Evolutionary conservation across 1,139 yeast genomes (phyloP).

Genomic region (Debaryomyces sp.): DNA sequence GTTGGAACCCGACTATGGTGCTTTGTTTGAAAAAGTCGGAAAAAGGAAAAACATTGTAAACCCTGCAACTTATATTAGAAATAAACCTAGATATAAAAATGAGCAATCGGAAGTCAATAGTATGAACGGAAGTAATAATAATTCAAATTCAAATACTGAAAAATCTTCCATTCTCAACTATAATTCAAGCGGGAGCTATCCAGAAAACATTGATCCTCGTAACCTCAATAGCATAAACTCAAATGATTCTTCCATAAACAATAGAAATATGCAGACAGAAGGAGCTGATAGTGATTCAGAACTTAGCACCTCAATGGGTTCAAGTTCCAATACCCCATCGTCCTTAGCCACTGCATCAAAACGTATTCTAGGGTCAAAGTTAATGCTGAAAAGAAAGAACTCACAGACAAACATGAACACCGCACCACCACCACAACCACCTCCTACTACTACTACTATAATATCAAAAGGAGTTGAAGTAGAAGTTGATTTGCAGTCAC

Average conservation of each 20-base stretch:
- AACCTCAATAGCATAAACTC: not conserved
- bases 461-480: conserved; percentile 39
- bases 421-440: not conserved
- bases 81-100: conserved; percentile 22
- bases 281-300: not conserved
- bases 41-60: conserved; percentile 39
- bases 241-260: conserved; percentile 1
- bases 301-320: not conserved
- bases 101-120: conserved; percentile 11
- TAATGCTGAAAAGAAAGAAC: conserved; percentile 30
- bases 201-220: not conserved
- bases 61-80: conserved; percentile 26
- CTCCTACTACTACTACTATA: conserved; percentile 22
- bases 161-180: conserved; percentile 16
- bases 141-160: conserved; percentile 17
- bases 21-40: conserved; percentile 49
- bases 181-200: conserved; percentile 2
- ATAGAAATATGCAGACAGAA: not conserved
- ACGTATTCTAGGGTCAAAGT: conserved; percentile 42
- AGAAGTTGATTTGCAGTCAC: conserved; percentile 43
- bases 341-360: conserved; percentile 42
- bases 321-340: conserved; percentile 13
- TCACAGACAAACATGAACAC: conserved; percentile 5
- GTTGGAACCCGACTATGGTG: conserved; percentile 48
- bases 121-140: conserved; percentile 10